Percentiles rank a stretch among this genome's conserved stretches.
Evolutionary conservation across 208 protist genomes (phyloP).

Genomic region (Crithidia fasciculata): DNA sequence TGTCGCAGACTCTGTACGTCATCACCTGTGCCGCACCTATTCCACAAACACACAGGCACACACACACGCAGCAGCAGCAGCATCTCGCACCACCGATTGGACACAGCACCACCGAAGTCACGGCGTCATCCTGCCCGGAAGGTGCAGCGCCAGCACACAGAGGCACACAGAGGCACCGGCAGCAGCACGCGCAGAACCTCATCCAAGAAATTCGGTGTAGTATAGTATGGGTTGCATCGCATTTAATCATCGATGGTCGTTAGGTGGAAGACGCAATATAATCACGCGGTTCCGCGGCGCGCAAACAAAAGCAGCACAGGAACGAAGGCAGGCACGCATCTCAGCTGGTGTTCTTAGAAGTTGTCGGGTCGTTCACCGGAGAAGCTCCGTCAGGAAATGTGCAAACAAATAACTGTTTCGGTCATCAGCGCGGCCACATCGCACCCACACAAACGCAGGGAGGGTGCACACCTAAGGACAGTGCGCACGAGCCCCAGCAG

Average conservation of each 20-base stretch:
- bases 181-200: conserved; percentile 9
- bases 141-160: neutral
- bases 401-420: conserved; percentile 26
- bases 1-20: conserved; percentile 37
- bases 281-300: conserved; percentile 17
- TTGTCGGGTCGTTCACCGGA: conserved; percentile 13
- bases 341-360: conserved; percentile 20
- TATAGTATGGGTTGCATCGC: conserved; percentile 33
- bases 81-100: conserved; percentile 35
- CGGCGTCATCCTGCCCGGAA: conserved; percentile 21
- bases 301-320: neutral
- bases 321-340: neutral
- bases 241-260: conserved; percentile 27
- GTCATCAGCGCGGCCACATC: conserved; percentile 22
- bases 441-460: neutral
- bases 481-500: no score
- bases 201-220: conserved; percentile 30
- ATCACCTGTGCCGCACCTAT: conserved; percentile 17
- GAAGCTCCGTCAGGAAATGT: conserved; percentile 25
- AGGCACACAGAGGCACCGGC: neutral
- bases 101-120: conserved; percentile 20
- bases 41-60: neutral
- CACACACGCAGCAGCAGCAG: conserved; percentile 7
- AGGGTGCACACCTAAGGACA: no score
- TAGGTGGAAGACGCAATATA: conserved; percentile 25